Evolutionary conservation across 129 eudicot species (phyloP).

Genomic region (Scalesia atractyloides): DNA sequence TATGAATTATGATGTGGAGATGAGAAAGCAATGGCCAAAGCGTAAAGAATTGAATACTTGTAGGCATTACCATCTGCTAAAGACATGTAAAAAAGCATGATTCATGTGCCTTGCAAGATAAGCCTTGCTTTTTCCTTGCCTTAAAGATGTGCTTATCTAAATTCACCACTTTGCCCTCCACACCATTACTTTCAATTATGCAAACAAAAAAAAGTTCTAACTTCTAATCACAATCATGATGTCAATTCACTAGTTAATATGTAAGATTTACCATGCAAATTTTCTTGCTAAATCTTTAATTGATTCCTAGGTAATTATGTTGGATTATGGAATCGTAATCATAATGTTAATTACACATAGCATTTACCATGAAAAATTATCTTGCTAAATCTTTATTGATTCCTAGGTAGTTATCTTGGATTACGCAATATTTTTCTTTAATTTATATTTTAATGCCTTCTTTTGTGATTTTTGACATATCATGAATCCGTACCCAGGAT

Average conservation of each 20-base stretch:
- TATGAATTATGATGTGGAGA: conserved; percentile 38
- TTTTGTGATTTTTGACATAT: too few species aligned
- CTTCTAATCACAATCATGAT: background rate
- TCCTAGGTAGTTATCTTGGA: too few species aligned
- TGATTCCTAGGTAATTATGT: background rate
- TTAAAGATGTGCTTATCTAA: conserved; percentile 25
- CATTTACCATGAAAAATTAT: too few species aligned
- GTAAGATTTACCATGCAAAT: background rate
- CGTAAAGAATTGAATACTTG: conserved; percentile 36
- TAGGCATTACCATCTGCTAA: conserved; percentile 22
- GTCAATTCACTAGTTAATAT: background rate
- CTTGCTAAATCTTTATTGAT: too few species aligned
- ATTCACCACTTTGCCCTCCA: conserved; percentile 28
- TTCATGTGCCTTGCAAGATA: conserved; percentile 62
- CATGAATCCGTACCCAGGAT: too few species aligned
- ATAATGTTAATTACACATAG: too few species aligned
- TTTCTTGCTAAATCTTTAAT: background rate
- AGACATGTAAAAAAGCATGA: conserved; percentile 34
- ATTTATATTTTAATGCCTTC: too few species aligned
- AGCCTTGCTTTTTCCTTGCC: conserved; percentile 39
- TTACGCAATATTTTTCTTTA: too few species aligned
- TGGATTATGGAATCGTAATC: too few species aligned
- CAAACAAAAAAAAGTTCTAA: background rate
- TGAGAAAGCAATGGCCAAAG: conserved; percentile 43
- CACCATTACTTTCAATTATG: conserved; percentile 9